These are phyloP conservation scores for Cyclostephanos invisitatus DNA, from an alignment of 108 stramenopile species.

Conservation along the genomic window DNA sequence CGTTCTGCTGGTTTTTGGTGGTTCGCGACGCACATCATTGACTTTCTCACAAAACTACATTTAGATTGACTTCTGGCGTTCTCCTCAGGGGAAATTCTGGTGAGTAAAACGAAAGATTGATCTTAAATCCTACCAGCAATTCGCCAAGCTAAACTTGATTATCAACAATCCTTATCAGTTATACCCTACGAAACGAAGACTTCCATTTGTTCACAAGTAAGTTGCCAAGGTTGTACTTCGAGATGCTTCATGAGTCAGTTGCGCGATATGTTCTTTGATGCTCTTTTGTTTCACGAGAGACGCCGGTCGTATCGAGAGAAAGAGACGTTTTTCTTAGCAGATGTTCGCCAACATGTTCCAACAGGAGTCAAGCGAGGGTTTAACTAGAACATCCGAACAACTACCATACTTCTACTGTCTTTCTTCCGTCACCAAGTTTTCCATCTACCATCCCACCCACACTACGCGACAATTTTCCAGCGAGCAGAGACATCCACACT, in stretches of 20 bases:
- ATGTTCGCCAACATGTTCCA: neutral
- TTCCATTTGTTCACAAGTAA: neutral
- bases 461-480: conserved; percentile 1
- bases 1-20: neutral
- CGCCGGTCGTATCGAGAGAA: neutral
- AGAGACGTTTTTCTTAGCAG: neutral
- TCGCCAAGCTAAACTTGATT: neutral
- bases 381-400: neutral
- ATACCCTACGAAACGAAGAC: neutral
- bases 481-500: neutral
- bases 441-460: neutral
- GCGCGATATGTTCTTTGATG: neutral
- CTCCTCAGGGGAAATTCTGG: neutral
- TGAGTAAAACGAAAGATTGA: neutral
- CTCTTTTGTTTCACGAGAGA: neutral
- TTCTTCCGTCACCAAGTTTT: neutral
- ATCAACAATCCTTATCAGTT: neutral
- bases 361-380: neutral
- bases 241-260: neutral
- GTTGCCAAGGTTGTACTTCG: neutral
- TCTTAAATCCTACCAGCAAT: neutral
- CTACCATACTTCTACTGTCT: neutral
- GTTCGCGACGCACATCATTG: neutral
- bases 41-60: neutral
- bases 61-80: neutral